Evolutionary conservation across 805 yeast genomes (phyloP).

Genomic region (Jamesozyma jinghongensis): DNA sequence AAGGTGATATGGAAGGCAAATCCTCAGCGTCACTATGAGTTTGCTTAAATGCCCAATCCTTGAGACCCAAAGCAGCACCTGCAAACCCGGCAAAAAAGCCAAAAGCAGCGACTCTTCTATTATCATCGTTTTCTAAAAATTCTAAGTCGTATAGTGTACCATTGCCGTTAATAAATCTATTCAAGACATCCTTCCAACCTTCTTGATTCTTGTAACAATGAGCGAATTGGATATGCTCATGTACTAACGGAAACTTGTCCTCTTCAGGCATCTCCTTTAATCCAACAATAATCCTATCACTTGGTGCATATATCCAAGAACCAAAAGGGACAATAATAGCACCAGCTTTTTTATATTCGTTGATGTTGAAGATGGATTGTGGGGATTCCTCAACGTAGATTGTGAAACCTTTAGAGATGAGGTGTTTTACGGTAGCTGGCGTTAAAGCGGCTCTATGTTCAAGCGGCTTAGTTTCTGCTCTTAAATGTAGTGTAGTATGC

Average conservation of each 20-base stretch:
- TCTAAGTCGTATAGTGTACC: slow-evolving; percentile 91
- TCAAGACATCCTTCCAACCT: slow-evolving; percentile 92
- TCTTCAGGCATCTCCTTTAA: slow-evolving; percentile 92
- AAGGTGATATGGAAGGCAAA: slow-evolving; percentile 74
- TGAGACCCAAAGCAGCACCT: slow-evolving; percentile 93
- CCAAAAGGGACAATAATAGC: slow-evolving; percentile 86
- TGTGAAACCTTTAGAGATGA: slow-evolving; percentile 79
- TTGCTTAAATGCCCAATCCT: slow-evolving; percentile 92
- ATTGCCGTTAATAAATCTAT: slow-evolving; percentile 82
- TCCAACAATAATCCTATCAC: slow-evolving; percentile 81
- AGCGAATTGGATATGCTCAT: slow-evolving; percentile 96
- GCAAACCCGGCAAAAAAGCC: slow-evolving; percentile 99
- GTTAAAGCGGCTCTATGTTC: slow-evolving; percentile 97
- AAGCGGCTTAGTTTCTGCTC: slow-evolving; percentile 95
- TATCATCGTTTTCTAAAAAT: slow-evolving; percentile 85
- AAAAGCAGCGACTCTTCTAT: slow-evolving; percentile 98
- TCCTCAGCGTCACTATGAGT: slow-evolving; percentile 55
- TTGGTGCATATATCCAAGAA: slow-evolving; percentile 88
- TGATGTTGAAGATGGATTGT: slow-evolving; percentile 68
- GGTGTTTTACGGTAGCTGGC: slow-evolving; percentile 76
- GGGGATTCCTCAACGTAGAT: slow-evolving; percentile 80
- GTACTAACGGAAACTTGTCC: slow-evolving; percentile 80
- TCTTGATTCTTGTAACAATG: slow-evolving; percentile 97
- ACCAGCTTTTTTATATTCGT: slow-evolving; percentile 74
- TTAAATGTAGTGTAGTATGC: slow-evolving; percentile 57